Base-by-base conservation (phyloP, 495 filamentous ascomycete genomes). In the Monascus purpureus region DNA sequence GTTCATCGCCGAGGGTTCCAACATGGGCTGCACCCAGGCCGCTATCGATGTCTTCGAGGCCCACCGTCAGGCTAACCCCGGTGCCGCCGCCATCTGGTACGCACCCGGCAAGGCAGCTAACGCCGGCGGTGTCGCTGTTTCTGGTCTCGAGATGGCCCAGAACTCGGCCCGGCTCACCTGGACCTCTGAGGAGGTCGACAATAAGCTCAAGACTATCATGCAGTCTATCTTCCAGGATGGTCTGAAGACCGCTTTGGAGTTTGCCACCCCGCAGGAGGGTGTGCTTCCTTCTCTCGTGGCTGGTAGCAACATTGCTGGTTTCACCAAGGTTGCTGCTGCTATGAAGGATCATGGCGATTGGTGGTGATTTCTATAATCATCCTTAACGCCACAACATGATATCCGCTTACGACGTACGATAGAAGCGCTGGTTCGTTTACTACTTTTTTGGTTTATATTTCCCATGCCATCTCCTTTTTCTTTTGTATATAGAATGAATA, bases 101-200 rank as follows among this genome's bases (percentile, higher is more conserved):
- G 90, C 77, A 9, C 90, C 88, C 34, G 88, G 86, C 50, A 73
- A 63, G 72, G 90, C 90, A 29, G 84, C 90, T 63, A 97, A 97
- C 69, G 83, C 83, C 36, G 90, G 90, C 59, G 90, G 90, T 68
- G 90, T 96, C 35, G 90, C 90, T 25, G 90, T 97, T 12, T 94
- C 86, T 14, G 90, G 90, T 43, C 78, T 97, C 25, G 90, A 97
- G 71, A 97, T 97, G 90, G 87, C 88, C 16, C 90, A 97, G 75
- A 97, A 97, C 70, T 84, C 77, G 36, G 64, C 75, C 51, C 79
- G 88, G 20, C 64, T 93, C 36, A 67, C 55, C 44, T 97, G 90
- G 90, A 81, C 82, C 28, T 36, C 63, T 15, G 81, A 95, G 65
- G 78, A 90, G 65, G 90, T 97, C 37, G 90, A 97, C 61, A 68